Evolutionary conservation across 1,284 basidiomycete species (phyloP), one percentile per base, ranked within the genome.

Genomic region (Cryptococcus maquisensis): DNA sequence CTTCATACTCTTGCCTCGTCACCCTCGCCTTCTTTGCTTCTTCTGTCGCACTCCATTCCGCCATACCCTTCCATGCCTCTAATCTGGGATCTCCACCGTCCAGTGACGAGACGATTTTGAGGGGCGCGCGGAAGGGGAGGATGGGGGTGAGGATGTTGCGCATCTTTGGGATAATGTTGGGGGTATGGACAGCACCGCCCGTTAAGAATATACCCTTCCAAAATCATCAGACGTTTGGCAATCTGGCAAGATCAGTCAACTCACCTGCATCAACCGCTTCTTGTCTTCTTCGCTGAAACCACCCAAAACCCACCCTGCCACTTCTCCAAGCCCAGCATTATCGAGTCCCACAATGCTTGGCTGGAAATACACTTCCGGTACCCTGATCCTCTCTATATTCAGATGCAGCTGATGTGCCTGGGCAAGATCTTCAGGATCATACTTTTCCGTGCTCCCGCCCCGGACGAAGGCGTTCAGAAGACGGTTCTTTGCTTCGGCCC

Each of bases 1-100:
- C 96, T 3, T 93, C 85, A 63, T 97, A 99, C 67, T 96, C 90
- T 4, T 81, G 83, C 64, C 81, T 83, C 3, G 87, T 89, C 43
- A 83, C 72, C 37, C 88, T 81, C 0, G 84, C 81, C 20, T 72
- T 69, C 42, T 67, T 68, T 57, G 86, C 87, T 56, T 83, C 85
- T 0, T 80, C 78, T 7, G 84, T 86, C 49, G 74, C 71, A 23
- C 86, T 84, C 79, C 93, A 96, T 55, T 81, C 80, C 4, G 89
- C 88, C 90, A 97, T 96, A 5, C 95, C 95, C 46, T 81, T 81
- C 94, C 94, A 98, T 4, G 93, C 86, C 69, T 96, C 93, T 52
- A 86, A 71, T 15, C 79, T 66, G 2, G 88, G 83, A 71, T 96
- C 85, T 4, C 67, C 77, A 4, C 61, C 66, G 50, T 63, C 63